Base-by-base conservation (phyloP, 345 rosid genomes). In the Capsella bursapastoris region DNA sequence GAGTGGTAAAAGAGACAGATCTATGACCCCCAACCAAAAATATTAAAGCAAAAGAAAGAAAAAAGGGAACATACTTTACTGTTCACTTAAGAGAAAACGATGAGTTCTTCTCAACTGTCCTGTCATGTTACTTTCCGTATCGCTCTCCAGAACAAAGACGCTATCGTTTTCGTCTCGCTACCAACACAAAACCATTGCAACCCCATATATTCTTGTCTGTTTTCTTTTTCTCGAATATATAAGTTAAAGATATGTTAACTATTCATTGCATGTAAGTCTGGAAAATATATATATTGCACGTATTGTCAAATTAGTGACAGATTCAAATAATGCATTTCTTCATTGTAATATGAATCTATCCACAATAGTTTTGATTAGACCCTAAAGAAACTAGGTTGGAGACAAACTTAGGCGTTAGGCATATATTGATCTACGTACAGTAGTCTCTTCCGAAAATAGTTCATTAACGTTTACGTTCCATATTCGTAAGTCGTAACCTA, bases 81-180 rank as follows among this genome's bases (percentile, higher is more conserved):
- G 47, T 77, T 71, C 63, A 66, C 72, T 41, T 64, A n/a, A 56
- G 48, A 38, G 62, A 71, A 65, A 51, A 76, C 61, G 41, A 76
- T 53, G 47, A 76, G 75, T 35, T 71, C 25, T 22, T 66, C 63
- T 59, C 64, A 50, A 71, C 68, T 59, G 64, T 78, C 77, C 14
- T 77, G 80, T 77, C 72, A 58, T 59, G 76, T 71, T 65, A 66
- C 72, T 77, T 64, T 64, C 67, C 70, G 57, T 61, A 50, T 75
- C 64, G 38, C 32, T 15, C 49, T 69, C 74, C 35, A 69, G 14
- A 45, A 15, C 49, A 28, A 74, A 61, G 35, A 70, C 66, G 32
- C 28, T 47, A 71, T 76, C 66, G 60, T 56, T 76, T 70, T 55
- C 75, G 2, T 69, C 66, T 37, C 44, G 45, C 75, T 63, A 55